phyloP scores from a whole-genome alignment of 2,329 filamentous ascomycete genomes.

The Alternaria panax region DNA sequence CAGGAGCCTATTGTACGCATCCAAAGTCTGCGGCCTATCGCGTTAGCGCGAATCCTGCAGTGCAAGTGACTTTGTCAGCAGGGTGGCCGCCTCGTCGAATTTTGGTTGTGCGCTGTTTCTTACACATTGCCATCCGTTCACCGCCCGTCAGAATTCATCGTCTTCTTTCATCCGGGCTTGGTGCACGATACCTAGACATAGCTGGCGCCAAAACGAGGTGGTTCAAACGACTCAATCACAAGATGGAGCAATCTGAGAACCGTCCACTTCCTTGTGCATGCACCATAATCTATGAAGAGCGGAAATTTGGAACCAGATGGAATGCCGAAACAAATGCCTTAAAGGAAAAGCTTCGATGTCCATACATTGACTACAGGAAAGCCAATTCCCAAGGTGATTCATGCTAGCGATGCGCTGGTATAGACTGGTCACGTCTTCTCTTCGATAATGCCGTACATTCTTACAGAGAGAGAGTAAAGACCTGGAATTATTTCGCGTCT shows the following conservation, averaged over 20 bases:
- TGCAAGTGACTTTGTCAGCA: not conserved
- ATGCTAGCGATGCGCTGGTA: not conserved
- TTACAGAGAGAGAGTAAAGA: accelerated
- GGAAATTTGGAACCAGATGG: too few species aligned
- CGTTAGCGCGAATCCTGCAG: not conserved
- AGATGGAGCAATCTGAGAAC: not conserved
- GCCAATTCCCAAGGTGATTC: accelerated
- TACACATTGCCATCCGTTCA: too few species aligned
- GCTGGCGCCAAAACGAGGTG: not conserved
- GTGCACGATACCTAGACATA: accelerated
- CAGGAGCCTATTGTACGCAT: too few species aligned
- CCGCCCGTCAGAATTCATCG: not conserved
- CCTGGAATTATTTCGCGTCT: accelerated
- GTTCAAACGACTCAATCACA: too few species aligned
- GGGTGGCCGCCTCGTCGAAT: not conserved
- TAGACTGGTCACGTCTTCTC: not conserved
- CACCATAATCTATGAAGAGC: too few species aligned
- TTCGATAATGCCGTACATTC: accelerated
- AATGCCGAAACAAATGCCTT: too few species aligned
- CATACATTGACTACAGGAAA: not conserved
- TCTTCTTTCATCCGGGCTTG: not conserved
- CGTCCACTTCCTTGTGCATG: not conserved
- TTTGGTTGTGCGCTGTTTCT: accelerated
- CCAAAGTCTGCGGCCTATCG: too few species aligned
- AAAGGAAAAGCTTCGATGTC: not conserved